These are phyloP conservation scores for Pilobolus umbonatus DNA, from an alignment of 192 early-diverging fungal genomes.

Conservation along the genomic window DNA sequence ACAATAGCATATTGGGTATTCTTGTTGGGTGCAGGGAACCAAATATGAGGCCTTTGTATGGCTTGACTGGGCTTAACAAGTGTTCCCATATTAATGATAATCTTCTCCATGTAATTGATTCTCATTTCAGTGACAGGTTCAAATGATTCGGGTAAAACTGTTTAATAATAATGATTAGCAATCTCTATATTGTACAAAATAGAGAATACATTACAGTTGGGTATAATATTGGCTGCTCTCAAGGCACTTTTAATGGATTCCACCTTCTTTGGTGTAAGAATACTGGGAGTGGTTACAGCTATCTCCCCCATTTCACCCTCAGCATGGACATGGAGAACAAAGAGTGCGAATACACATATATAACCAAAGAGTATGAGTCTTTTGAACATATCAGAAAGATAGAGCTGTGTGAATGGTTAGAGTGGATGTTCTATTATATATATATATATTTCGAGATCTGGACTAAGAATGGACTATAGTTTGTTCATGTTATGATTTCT, in stretches of 20 bases:
- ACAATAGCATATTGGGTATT: neutral
- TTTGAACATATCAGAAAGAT: no score
- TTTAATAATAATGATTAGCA: neutral
- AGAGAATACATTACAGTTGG: neutral
- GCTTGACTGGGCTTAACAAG: neutral
- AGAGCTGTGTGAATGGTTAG: no score
- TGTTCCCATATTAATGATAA: neutral
- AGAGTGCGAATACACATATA: no score
- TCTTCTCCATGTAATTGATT: neutral
- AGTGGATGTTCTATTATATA: no score
- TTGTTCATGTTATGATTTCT: no score
- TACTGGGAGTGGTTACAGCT: no score
- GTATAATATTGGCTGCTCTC: neutral
- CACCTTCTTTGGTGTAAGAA: no score
- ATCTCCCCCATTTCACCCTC: no score
- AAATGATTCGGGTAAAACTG: neutral
- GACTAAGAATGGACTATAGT: no score
- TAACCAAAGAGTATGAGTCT: no score
- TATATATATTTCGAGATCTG: no score
- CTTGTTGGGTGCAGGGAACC: neutral
- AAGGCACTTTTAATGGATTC: neutral
- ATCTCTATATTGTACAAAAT: neutral
- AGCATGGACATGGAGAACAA: no score
- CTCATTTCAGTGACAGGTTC: slow-evolving; percentile 4
- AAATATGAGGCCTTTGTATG: neutral